Percentiles rank a stretch among this genome's conserved stretches.
Conservation (phyloP, 2,329 filamentous ascomycete species). For the Exophiala viscosa region DNA sequence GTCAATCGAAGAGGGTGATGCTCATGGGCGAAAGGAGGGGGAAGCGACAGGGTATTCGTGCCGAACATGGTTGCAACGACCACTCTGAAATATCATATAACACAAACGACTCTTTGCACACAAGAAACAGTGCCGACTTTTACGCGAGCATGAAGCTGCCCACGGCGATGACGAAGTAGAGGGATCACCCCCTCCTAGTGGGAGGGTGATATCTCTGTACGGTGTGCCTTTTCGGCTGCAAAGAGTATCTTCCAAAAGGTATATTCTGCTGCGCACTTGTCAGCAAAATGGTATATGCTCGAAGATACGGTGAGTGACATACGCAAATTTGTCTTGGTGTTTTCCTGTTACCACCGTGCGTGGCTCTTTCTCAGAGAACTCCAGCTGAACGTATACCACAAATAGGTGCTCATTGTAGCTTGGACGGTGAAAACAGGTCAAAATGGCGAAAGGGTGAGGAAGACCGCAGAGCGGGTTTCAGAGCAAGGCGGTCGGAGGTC, state of each 20-base stretch:
- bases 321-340: slow-evolving; percentile 11
- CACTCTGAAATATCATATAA: not conserved
- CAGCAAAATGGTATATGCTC: slow-evolving; percentile 2
- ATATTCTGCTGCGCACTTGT: slow-evolving; percentile 11
- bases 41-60: slow-evolving; percentile 23
- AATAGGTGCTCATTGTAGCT: slow-evolving; percentile 29
- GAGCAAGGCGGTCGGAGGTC: slow-evolving; percentile 9
- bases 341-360: slow-evolving; percentile 20
- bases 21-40: slow-evolving; percentile 23
- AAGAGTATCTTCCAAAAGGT: slow-evolving; percentile 6
- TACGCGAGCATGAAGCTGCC: slow-evolving; percentile 12
- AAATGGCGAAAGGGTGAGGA: slow-evolving; percentile 4
- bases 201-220: slow-evolving; percentile 13
- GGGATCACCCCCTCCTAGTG: slow-evolving; percentile 4
- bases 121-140: not conserved
- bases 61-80: slow-evolving; percentile 28
- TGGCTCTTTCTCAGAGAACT: slow-evolving; percentile 29
- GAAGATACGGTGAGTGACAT: slow-evolving; percentile 21
- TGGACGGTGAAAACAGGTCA: slow-evolving; percentile 1
- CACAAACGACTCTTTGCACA: slow-evolving; percentile 4
- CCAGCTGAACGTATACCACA: slow-evolving; percentile 30
- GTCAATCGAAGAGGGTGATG: slow-evolving; percentile 27
- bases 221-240: slow-evolving; percentile 4
- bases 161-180: slow-evolving; percentile 5
- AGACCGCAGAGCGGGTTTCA: not conserved